These are phyloP conservation scores for Aspergillus amoenus DNA, from an alignment of 2,329 filamentous ascomycete species.

Conservation along the genomic window DNA sequence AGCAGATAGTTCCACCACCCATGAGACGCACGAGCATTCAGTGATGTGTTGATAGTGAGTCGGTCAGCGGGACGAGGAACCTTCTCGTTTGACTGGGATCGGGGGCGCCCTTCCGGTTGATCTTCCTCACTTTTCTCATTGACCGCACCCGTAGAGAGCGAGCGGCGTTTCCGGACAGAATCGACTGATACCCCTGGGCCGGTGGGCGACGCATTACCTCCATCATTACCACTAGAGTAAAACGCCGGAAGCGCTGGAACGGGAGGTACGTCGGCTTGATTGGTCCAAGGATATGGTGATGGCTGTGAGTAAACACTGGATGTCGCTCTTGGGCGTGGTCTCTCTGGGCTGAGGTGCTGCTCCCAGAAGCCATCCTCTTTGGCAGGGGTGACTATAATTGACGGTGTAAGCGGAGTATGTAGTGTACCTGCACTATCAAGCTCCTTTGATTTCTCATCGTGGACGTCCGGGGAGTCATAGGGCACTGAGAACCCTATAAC, in stretches of 20 bases:
- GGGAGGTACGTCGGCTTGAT: slow-evolving; percentile 35
- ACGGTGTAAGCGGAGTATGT: slow-evolving; percentile 43
- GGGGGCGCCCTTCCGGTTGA: slow-evolving; percentile 11
- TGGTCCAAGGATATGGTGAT: slow-evolving; percentile 29
- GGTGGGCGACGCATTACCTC: slow-evolving; percentile 11
- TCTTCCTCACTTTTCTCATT: slow-evolving; percentile 35
- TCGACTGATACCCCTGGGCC: slow-evolving; percentile 15
- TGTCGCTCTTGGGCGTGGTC: slow-evolving; percentile 30
- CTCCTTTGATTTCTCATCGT: slow-evolving; percentile 22
- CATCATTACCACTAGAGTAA: slow-evolving; percentile 22
- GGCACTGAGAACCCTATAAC: slow-evolving; percentile 48
- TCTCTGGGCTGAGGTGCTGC: slow-evolving; percentile 22
- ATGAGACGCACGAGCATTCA: slow-evolving; percentile 43
- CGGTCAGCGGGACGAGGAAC: slow-evolving; percentile 29
- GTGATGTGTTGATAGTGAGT: slow-evolving; percentile 37
- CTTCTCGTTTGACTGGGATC: slow-evolving; percentile 31
- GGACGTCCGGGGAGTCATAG: slow-evolving; percentile 24
- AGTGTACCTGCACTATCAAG: slow-evolving; percentile 29
- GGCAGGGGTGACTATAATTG: slow-evolving; percentile 48
- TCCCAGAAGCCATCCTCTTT: slow-evolving; percentile 40
- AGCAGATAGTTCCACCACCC: slow-evolving; percentile 52
- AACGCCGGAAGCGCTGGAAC: slow-evolving; percentile 42
- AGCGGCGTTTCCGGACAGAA: slow-evolving; percentile 27
- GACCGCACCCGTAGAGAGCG: slow-evolving; percentile 36
- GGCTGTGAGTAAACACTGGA: slow-evolving; percentile 48